A percentile compares a stretch with the other conserved stretches of the same genome.
These are phyloP conservation scores for Eruca vesicaria DNA, from an alignment of 441 rosid species.

Conservation along the genomic window DNA sequence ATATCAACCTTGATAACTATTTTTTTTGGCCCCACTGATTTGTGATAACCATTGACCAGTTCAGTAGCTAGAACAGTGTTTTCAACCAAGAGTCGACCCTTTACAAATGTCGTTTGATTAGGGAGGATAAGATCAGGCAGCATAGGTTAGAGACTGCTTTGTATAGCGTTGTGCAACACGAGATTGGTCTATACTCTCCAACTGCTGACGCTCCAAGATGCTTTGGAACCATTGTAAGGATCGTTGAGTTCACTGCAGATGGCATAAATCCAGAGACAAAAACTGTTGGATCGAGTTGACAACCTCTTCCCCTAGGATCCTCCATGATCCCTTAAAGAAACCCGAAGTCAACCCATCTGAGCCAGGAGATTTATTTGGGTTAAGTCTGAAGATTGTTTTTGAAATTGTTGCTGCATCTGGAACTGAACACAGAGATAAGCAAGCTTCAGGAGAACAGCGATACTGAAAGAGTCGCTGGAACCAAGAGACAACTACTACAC, in stretches of 20 bases:
- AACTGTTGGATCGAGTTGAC: neutral
- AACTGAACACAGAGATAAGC: no score
- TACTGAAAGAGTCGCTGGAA: neutral
- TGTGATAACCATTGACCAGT: neutral
- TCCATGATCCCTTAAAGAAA: neutral
- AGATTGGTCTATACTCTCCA: neutral
- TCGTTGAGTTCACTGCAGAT: neutral
- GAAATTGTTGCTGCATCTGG: no score
- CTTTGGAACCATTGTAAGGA: neutral
- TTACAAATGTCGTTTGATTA: neutral
- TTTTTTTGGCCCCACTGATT: neutral
- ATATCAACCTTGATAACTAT: neutral
- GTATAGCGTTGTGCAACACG: neutral
- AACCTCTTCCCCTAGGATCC: neutral
- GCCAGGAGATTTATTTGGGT: neutral
- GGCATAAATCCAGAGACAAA: neutral
- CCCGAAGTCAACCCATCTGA: neutral
- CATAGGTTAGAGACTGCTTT: neutral
- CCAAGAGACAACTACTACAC: neutral
- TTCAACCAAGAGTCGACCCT: neutral
- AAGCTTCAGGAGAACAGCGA: neutral
- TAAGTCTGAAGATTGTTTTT: no score
- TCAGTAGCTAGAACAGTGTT: neutral
- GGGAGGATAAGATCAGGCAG: neutral
- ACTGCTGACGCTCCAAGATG: neutral